Conservation (phyloP, 2,329 filamentous ascomycete species). For the Trichocomaceae sp. region DNA sequence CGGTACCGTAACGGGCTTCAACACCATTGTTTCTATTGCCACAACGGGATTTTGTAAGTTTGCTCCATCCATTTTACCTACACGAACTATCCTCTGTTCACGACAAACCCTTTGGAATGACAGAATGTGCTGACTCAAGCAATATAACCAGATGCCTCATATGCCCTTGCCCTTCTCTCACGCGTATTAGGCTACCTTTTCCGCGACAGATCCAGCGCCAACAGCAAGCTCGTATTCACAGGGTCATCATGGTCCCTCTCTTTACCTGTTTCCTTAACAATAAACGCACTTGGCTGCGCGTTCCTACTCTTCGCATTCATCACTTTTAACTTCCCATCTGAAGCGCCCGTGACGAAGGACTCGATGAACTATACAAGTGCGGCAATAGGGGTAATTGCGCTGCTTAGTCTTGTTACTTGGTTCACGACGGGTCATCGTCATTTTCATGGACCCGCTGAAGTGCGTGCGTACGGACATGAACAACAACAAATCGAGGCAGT, state of each 20-base stretch:
- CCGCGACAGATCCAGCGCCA: constrained; percentile 26
- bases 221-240: constrained; percentile 14
- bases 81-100: background rate
- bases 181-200: constrained; percentile 44
- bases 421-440: constrained; percentile 44
- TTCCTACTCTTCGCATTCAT: constrained; percentile 51
- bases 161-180: constrained; percentile 49
- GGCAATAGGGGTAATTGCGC: constrained; percentile 47
- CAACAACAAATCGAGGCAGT: background rate
- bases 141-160: constrained; percentile 44
- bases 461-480: background rate
- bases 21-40: constrained; percentile 52
- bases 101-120: no score
- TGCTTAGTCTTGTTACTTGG: constrained; percentile 48
- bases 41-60: constrained; percentile 51
- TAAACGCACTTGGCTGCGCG: constrained; percentile 46
- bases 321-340: constrained; percentile 51
- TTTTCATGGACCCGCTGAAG: constrained; percentile 43
- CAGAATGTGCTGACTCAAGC: background rate
- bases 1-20: constrained; percentile 49
- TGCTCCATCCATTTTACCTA: background rate
- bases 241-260: constrained; percentile 28
- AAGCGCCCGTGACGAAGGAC: constrained; percentile 45
- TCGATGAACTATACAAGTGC: constrained; percentile 57
- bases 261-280: constrained; percentile 40